Evolutionary conservation across 1,284 basidiomycete genomes (phyloP).

Genomic region (Cutaneotrichosporon mucoides): DNA sequence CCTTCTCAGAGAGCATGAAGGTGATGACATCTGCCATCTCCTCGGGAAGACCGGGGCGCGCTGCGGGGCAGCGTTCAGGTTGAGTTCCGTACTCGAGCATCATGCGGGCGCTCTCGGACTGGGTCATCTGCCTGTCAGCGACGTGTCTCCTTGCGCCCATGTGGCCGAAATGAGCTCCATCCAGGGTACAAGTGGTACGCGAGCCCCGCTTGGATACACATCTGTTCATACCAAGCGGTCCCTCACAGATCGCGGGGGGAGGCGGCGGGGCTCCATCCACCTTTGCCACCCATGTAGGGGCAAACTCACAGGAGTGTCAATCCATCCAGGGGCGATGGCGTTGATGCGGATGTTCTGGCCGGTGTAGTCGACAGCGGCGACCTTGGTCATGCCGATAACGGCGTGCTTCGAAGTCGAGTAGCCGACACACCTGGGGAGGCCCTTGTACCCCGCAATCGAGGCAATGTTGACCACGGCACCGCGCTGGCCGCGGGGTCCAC

Average conservation of each 20-base stretch:
- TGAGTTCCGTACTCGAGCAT: neutral
- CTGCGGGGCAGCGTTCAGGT: constrained; percentile 15
- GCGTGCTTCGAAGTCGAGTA: constrained; percentile 23
- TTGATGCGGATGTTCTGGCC: constrained; percentile 16
- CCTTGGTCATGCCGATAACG: constrained; percentile 21
- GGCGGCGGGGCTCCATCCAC: too few species aligned
- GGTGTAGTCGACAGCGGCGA: constrained; percentile 18
- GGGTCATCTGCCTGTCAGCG: constrained; percentile 5
- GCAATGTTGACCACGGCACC: constrained; percentile 23
- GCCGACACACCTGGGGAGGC: constrained; percentile 2
- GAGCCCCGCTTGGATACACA: too few species aligned
- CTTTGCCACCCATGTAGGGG: too few species aligned
- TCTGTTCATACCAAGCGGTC: too few species aligned
- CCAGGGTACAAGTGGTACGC: constrained; percentile 22
- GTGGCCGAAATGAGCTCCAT: constrained; percentile 13
- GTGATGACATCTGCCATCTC: constrained; percentile 36
- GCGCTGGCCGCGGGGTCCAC: constrained; percentile 17
- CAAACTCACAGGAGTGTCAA: constrained; percentile 5
- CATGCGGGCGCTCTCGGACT: constrained; percentile 8
- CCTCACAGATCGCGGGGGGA: too few species aligned
- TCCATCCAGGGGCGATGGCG: constrained; percentile 14
- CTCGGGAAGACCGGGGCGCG: constrained; percentile 24
- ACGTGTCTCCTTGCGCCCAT: too few species aligned
- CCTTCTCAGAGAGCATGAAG: constrained; percentile 30
- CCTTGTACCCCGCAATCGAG: constrained; percentile 10